Conservation (phyloP, 306 rosid species). For the Prunus salicina region DNA sequence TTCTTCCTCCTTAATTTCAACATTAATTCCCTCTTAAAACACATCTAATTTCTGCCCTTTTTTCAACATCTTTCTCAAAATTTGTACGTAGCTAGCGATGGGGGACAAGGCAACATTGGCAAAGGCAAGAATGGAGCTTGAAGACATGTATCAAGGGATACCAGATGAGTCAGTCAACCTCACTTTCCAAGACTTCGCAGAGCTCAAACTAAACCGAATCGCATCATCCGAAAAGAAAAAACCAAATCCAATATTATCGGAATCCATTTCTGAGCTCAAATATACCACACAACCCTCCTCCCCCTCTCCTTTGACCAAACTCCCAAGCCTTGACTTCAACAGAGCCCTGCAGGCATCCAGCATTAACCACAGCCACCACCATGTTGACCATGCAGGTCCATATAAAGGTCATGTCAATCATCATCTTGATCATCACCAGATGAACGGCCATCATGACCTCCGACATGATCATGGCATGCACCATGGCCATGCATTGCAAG, state of each 20-base stretch:
- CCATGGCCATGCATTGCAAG: background rate
- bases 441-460: background rate
- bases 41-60: background rate
- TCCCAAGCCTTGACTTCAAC: conserved; percentile 66
- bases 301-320: conserved; percentile 21
- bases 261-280: conserved; percentile 20
- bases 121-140: conserved; percentile 65
- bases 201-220: conserved; percentile 19
- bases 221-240: conserved; percentile 29
- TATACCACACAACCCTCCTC: background rate
- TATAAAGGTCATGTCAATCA: background rate
- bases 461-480: background rate
- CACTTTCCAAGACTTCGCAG: conserved; percentile 72
- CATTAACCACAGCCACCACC: background rate
- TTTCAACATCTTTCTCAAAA: background rate
- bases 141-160: conserved; percentile 69
- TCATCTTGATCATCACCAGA: background rate
- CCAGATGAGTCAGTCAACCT: conserved; percentile 89
- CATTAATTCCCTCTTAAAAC: too few relatives aligned
- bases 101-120: conserved; percentile 40
- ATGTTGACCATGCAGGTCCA: background rate
- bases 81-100: conserved; percentile 22
- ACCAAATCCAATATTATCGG: background rate
- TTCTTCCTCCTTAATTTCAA: background rate
- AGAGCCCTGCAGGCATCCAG: conserved; percentile 42